phyloP scores from a whole-genome alignment of 768 basidiomycete genomes.

The Termitomyces sp. region DNA sequence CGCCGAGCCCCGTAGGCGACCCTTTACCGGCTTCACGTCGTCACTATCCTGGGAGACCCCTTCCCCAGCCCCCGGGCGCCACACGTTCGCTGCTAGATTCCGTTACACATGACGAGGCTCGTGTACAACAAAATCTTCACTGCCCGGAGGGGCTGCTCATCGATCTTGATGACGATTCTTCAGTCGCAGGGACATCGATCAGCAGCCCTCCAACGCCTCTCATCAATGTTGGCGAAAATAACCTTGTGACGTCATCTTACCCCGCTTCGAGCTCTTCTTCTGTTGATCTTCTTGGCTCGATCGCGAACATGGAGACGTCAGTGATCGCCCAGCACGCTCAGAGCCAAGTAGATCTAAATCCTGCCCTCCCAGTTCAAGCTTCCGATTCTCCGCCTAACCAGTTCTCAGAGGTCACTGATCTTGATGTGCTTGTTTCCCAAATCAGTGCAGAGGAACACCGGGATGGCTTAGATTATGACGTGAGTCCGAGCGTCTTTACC shows the following conservation, averaged over 20 bases:
- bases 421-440: slow-evolving; percentile 60
- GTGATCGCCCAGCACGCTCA: neutral
- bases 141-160: slow-evolving; percentile 56
- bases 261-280: slow-evolving; percentile 19
- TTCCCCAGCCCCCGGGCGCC: slow-evolving; percentile 43
- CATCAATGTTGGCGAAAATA: neutral
- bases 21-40: slow-evolving; percentile 29
- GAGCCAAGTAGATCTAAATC: neutral
- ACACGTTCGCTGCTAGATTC: slow-evolving; percentile 32
- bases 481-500: slow-evolving; percentile 35
- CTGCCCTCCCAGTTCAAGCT: slow-evolving; percentile 12
- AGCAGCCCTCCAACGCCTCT: slow-evolving; percentile 1
- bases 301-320: slow-evolving; percentile 12
- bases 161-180: slow-evolving; percentile 45
- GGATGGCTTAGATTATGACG: slow-evolving; percentile 64
- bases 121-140: slow-evolving; percentile 15
- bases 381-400: slow-evolving; percentile 11
- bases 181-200: slow-evolving; percentile 1
- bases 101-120: slow-evolving; percentile 26
- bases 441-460: slow-evolving; percentile 41
- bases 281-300: slow-evolving; percentile 18
- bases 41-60: slow-evolving; percentile 56
- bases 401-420: slow-evolving; percentile 51
- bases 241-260: slow-evolving; percentile 3
- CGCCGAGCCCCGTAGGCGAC: slow-evolving; percentile 19